Conservation (phyloP, 257 asterid genomes). For the Solanum pimpinellifolium region DNA sequence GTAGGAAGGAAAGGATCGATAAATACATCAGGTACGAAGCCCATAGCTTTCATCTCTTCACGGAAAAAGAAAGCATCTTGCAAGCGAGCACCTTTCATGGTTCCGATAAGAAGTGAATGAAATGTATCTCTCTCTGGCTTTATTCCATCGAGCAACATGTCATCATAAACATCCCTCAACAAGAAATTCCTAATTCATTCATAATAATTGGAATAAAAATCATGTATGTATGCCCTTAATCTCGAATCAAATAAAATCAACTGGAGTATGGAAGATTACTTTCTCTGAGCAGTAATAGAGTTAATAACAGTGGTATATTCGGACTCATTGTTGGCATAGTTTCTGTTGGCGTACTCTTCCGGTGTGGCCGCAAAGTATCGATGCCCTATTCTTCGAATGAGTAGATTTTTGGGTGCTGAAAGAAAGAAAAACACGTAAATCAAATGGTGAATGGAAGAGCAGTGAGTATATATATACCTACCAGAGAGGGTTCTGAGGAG, state of each 20-base stretch:
- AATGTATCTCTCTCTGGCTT: constrained; percentile 95
- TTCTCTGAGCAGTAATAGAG: constrained; percentile 61
- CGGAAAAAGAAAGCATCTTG: constrained; percentile 89
- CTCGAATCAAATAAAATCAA: background rate
- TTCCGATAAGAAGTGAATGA: constrained; percentile 79
- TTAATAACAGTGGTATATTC: constrained; percentile 72
- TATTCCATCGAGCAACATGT: constrained; percentile 97
- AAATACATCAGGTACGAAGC: constrained; percentile 89
- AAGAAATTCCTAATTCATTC: constrained; percentile 21
- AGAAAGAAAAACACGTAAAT: background rate
- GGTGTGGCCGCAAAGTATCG: constrained; percentile 51
- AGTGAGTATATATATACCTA: background rate
- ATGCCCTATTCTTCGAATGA: constrained; percentile 44
- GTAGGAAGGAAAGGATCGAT: background rate
- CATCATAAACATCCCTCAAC: constrained; percentile 93
- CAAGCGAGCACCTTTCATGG: constrained; percentile 83
- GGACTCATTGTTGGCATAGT: constrained; percentile 68
- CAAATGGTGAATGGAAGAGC: background rate
- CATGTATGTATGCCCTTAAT: background rate
- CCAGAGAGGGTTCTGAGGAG: constrained; percentile 48
- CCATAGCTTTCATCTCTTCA: constrained; percentile 82
- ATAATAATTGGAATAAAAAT: background rate
- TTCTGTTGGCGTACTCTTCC: constrained; percentile 59
- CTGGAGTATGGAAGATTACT: constrained; percentile 13
- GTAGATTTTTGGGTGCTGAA: constrained; percentile 41